A percentile compares a stretch with the other conserved stretches of the same genome.
Conservation (phyloP, 2,329 filamentous ascomycete genomes). For the Tolypocladium tundrense region DNA sequence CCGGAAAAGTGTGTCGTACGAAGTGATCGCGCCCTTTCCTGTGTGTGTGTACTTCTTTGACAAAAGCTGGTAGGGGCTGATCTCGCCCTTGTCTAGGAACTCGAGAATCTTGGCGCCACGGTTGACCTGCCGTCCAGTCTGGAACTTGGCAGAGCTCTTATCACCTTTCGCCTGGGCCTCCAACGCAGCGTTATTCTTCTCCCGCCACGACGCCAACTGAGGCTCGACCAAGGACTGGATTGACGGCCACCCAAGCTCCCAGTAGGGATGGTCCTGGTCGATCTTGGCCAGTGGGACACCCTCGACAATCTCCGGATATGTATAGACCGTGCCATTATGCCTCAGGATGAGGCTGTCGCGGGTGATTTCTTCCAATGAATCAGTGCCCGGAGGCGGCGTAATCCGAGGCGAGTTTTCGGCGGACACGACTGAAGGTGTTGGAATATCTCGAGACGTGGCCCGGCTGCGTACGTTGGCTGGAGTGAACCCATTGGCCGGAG, state of each 20-base stretch:
- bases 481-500: slow-evolving; percentile 16
- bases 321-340: slow-evolving; percentile 39
- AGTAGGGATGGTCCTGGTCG: slow-evolving; percentile 39
- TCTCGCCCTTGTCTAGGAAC: slow-evolving; percentile 38
- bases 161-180: slow-evolving; percentile 21
- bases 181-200: slow-evolving; percentile 31
- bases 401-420: slow-evolving; percentile 16
- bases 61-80: slow-evolving; percentile 47
- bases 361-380: slow-evolving; percentile 27
- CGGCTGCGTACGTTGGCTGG: slow-evolving; percentile 18
- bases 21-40: slow-evolving; percentile 29
- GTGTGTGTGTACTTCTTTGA: slow-evolving; percentile 37
- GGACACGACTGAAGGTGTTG: slow-evolving; percentile 16
- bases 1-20: slow-evolving; percentile 48
- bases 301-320: slow-evolving; percentile 39
- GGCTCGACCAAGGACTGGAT: slow-evolving; percentile 31
- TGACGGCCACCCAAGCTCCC: slow-evolving; percentile 42
- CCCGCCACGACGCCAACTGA: slow-evolving; percentile 35
- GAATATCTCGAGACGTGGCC: slow-evolving; percentile 16
- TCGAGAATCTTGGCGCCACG: slow-evolving; percentile 41
- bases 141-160: slow-evolving; percentile 33
- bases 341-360: slow-evolving; percentile 31
- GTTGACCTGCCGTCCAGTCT: slow-evolving; percentile 46
- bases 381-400: slow-evolving; percentile 6
- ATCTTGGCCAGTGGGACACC: slow-evolving; percentile 45